phyloP scores from a whole-genome alignment of 768 basidiomycete species.

The Serendipita vermifera region DNA sequence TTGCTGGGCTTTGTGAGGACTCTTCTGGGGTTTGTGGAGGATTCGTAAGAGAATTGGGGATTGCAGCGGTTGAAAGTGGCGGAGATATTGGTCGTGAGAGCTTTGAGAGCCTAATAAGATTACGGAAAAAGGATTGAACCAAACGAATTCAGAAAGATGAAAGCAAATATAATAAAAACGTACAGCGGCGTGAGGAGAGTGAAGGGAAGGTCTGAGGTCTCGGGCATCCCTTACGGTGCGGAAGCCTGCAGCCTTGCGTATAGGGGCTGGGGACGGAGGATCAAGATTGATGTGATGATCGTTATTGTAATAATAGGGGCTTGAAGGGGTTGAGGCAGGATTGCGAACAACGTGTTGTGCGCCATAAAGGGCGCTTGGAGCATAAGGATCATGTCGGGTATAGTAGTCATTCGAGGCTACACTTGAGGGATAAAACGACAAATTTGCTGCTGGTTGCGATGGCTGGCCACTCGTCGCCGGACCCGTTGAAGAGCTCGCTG shows the following conservation, averaged over 20 bases:
- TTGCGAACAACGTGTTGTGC: slow-evolving; percentile 8
- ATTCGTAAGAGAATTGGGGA: slow-evolving; percentile 88
- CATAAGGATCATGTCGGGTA: slow-evolving; percentile 2
- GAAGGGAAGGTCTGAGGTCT: slow-evolving; percentile 57
- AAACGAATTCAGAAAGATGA: slow-evolving; percentile 12
- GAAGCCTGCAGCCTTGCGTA: slow-evolving; percentile 62
- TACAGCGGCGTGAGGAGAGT: slow-evolving; percentile 44
- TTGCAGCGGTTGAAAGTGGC: slow-evolving; percentile 94
- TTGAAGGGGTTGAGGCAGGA: slow-evolving; percentile 8
- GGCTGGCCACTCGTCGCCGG: slow-evolving; percentile 16
- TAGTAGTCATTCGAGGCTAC: slow-evolving; percentile 4
- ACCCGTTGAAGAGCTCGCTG: slow-evolving; percentile 33
- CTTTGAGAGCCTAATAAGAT: slow-evolving; percentile 41
- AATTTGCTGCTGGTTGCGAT: background rate
- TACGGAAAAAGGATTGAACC: slow-evolving; percentile 21
- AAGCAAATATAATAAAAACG: slow-evolving; percentile 50
- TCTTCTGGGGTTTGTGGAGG: slow-evolving; percentile 83
- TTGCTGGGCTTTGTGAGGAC: slow-evolving; percentile 98
- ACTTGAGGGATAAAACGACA: slow-evolving; percentile 7
- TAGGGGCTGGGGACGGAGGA: slow-evolving; percentile 30
- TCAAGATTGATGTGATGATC: background rate
- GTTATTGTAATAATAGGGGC: background rate
- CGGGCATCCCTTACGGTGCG: slow-evolving; percentile 60
- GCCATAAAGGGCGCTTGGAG: slow-evolving; percentile 7
- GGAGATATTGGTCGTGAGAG: slow-evolving; percentile 73